Conservation (phyloP, 2,329 filamentous ascomycete species). For the Penicillium sp. region DNA sequence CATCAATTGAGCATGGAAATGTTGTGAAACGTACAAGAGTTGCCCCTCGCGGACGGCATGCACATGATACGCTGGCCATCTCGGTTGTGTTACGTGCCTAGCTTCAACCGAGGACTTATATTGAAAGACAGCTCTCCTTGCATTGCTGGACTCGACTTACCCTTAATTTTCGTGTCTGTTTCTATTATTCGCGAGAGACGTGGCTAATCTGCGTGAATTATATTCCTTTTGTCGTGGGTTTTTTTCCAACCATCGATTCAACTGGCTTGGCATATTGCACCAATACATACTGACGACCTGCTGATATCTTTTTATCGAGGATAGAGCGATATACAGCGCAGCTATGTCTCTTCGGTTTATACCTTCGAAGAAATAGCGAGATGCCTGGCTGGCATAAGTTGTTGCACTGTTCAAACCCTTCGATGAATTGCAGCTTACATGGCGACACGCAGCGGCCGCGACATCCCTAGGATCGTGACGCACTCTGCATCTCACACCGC, state of each 20-base stretch:
- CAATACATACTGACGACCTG: too few species aligned
- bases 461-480: neutral
- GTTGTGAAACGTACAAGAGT: neutral
- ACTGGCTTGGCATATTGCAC: too few species aligned
- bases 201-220: neutral
- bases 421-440: neutral
- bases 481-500: neutral
- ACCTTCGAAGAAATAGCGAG: neutral
- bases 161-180: neutral
- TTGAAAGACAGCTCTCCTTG: neutral
- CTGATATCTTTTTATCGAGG: too few species aligned
- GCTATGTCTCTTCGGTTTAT: too few species aligned
- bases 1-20: neutral
- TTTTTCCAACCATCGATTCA: neutral
- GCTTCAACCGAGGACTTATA: neutral
- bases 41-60: neutral
- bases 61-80: neutral
- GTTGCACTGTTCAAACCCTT: neutral
- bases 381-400: neutral
- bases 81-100: neutral
- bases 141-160: neutral
- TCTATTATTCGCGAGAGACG: neutral
- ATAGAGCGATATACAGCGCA: too few species aligned
- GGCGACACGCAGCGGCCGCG: neutral
- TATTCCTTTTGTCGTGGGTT: neutral